Conservation (phyloP, 1,139 yeast species). For the Geotrichum carabidarum region DNA sequence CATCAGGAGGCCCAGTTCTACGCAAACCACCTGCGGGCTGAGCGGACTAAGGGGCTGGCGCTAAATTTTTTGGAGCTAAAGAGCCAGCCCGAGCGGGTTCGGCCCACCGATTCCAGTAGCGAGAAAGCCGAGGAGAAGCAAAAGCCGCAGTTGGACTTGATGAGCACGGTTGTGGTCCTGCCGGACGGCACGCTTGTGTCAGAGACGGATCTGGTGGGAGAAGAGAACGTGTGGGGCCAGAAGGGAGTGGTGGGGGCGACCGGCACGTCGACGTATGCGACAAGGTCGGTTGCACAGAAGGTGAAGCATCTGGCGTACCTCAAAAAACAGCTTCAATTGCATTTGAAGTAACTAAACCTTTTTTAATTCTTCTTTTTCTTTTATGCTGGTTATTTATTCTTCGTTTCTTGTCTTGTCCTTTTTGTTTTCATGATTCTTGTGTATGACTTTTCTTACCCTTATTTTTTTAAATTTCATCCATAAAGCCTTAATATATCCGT, state of each 20-base stretch:
- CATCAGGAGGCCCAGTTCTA: slow-evolving; percentile 51
- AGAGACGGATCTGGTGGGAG: slow-evolving; percentile 34
- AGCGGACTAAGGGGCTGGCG: slow-evolving; percentile 44
- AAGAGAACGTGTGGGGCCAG: slow-evolving; percentile 14
- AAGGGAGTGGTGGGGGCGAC: neutral
- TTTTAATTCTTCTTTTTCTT: neutral
- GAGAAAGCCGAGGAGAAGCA: slow-evolving; percentile 22
- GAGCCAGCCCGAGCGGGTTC: neutral
- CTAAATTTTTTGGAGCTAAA: neutral
- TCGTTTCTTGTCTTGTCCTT: neutral
- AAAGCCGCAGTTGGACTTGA: slow-evolving; percentile 16
- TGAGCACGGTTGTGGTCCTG: slow-evolving; percentile 21
- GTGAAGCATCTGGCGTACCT: slow-evolving; percentile 16
- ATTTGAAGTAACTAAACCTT: neutral
- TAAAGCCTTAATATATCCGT: neutral
- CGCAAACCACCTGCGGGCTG: slow-evolving; percentile 39
- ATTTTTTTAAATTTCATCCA: neutral
- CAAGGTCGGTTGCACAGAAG: slow-evolving; percentile 12
- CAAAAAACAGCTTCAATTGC: slow-evolving; percentile 4
- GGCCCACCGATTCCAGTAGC: neutral
- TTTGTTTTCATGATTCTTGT: neutral
- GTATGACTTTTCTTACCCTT: neutral
- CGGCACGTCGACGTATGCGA: neutral
- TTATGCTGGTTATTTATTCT: neutral
- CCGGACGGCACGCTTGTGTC: slow-evolving; percentile 26